These are phyloP conservation scores for Tetradesmus obliquus DNA, from an alignment of 139 green algal species.

Conservation along the genomic window DNA sequence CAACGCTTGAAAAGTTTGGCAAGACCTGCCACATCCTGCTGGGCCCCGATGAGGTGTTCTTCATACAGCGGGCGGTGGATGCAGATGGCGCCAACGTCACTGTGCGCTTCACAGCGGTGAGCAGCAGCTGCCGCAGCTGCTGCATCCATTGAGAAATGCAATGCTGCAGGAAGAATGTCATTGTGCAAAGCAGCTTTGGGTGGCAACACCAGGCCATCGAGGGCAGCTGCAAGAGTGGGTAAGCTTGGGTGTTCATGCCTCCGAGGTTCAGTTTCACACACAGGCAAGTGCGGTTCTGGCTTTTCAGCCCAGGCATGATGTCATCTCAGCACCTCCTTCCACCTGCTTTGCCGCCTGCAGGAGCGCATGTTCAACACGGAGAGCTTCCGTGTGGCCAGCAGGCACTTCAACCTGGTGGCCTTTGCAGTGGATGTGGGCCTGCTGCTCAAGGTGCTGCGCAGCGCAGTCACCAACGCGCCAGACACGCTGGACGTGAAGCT, in stretches of 20 bases:
- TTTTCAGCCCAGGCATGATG: not conserved
- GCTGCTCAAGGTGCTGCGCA: slow-evolving; percentile 75
- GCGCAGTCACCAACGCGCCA: slow-evolving; percentile 36
- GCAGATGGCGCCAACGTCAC: slow-evolving; percentile 78
- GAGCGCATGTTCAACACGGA: slow-evolving; percentile 71
- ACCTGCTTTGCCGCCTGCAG: slow-evolving; percentile 50
- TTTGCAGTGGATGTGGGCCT: slow-evolving; percentile 78
- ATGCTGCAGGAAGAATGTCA: not conserved
- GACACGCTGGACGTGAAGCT: slow-evolving; percentile 71
- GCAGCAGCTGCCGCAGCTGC: not conserved
- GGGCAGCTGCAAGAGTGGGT: not conserved
- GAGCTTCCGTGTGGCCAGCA: slow-evolving; percentile 62
- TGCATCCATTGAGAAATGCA: not conserved
- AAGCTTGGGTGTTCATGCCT: not conserved
- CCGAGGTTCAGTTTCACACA: too few species aligned
- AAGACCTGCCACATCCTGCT: slow-evolving; percentile 82
- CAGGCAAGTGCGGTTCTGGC: too few species aligned
- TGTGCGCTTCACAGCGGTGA: slow-evolving; percentile 64
- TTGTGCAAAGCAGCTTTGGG: not conserved
- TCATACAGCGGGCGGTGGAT: slow-evolving; percentile 74
- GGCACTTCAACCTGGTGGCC: slow-evolving; percentile 78
- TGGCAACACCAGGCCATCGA: not conserved
- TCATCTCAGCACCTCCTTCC: not conserved
- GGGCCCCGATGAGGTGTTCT: slow-evolving; percentile 63
- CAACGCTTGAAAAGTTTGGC: slow-evolving; percentile 85